Conservation (phyloP, 2,329 filamentous ascomycete genomes). For the Stachybotrys echinatus region DNA sequence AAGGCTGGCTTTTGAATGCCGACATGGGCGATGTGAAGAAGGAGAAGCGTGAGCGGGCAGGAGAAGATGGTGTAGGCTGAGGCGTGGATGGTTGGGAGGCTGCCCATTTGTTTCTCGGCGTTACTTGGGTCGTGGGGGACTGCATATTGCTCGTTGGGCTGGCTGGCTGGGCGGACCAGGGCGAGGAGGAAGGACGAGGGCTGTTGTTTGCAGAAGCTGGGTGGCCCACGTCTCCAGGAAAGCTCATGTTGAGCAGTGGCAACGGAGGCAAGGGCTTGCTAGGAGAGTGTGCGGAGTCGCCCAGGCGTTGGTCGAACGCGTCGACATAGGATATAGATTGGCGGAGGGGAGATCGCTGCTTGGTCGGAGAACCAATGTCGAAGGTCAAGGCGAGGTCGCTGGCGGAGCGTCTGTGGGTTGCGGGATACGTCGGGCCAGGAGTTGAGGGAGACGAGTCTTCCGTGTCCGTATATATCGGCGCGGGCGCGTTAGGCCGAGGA, state of each 20-base stretch:
- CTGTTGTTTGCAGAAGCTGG: conserved; percentile 4
- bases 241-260: conserved; percentile 25
- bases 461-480: not conserved
- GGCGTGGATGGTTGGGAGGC: conserved; percentile 18
- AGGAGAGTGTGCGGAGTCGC: conserved; percentile 8
- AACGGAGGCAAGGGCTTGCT: conserved; percentile 9
- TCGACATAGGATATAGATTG: conserved; percentile 20
- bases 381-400: conserved; percentile 16
- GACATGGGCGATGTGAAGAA: conserved; percentile 42
- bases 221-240: conserved; percentile 22
- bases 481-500: not conserved
- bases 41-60: conserved; percentile 35
- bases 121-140: conserved; percentile 8
- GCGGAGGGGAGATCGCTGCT: conserved; percentile 23
- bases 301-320: conserved; percentile 1
- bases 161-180: conserved; percentile 17
- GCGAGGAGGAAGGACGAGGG: conserved; percentile 11
- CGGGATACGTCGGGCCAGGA: conserved; percentile 10
- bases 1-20: conserved; percentile 26
- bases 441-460: conserved; percentile 7
- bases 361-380: conserved; percentile 19
- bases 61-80: conserved; percentile 19
- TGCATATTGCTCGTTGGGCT: not conserved
- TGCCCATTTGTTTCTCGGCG: conserved; percentile 1
- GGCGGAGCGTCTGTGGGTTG: conserved; percentile 11